Conservation (phyloP, 1,284 basidiomycete genomes). For the Rhizoctonia solani region DNA sequence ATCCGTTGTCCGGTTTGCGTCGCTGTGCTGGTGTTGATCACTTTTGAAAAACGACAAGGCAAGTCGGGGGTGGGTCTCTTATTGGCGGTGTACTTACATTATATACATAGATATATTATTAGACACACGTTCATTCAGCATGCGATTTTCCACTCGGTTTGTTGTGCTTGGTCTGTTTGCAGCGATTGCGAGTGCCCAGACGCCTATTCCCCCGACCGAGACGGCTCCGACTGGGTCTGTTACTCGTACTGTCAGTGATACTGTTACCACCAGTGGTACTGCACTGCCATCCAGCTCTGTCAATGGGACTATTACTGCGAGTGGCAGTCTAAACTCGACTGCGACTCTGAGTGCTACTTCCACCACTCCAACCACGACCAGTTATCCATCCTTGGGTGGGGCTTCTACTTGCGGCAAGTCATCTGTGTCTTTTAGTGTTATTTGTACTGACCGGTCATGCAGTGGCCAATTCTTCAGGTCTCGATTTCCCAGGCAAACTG, state of each 20-base stretch:
- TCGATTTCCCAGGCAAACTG: conserved; percentile 9
- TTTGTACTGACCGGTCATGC: not conserved
- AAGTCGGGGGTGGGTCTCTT: not conserved
- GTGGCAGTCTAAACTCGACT: conserved; percentile 1
- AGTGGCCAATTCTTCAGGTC: conserved; percentile 17
- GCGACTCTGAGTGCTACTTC: conserved; percentile 2
- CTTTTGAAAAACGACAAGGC: not conserved
- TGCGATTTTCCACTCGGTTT: not conserved
- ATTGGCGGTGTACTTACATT: not conserved
- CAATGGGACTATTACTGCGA: conserved; percentile 8
- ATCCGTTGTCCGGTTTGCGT: too few species aligned
- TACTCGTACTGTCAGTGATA: not conserved
- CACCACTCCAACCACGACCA: conserved; percentile 5
- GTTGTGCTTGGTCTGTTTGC: not conserved
- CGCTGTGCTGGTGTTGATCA: too few species aligned
- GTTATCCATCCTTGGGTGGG: conserved; percentile 3
- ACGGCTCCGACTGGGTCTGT: conserved; percentile 7
- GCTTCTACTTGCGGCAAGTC: conserved; percentile 17
- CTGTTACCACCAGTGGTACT: too few species aligned
- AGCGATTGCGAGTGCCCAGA: too few species aligned
- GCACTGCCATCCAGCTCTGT: not conserved
- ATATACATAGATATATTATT: too few species aligned
- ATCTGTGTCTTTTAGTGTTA: not conserved
- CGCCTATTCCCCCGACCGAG: not conserved
- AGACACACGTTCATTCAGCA: too few species aligned